phyloP scores from a whole-genome alignment of 2,329 filamentous ascomycete genomes.

The Orbilia javanica region DNA sequence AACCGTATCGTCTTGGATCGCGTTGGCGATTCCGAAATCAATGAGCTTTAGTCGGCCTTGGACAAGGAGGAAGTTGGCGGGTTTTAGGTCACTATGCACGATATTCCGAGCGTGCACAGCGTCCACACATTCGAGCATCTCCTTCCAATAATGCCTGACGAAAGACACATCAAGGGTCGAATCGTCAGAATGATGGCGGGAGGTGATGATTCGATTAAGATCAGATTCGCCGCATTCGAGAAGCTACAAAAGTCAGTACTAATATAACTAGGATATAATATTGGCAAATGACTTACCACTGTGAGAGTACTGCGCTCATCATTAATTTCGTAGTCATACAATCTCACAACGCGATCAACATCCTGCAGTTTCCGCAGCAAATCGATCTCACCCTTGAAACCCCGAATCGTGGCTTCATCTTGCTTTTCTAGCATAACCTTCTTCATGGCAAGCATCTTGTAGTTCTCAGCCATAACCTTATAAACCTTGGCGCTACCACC shows the following conservation, averaged over 20 bases:
- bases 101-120: conserved; percentile 91
- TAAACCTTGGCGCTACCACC: conserved; percentile 96
- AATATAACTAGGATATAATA: not conserved
- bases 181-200: conserved; percentile 78
- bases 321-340: conserved; percentile 95
- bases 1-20: conserved; percentile 95
- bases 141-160: conserved; percentile 98
- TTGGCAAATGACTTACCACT: conserved; percentile 73
- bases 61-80: conserved; percentile 94
- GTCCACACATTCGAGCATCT: conserved; percentile 96
- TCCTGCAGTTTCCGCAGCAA: conserved; percentile 83
- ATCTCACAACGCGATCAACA: conserved; percentile 88
- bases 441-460: conserved; percentile 94
- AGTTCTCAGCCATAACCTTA: conserved; percentile 95
- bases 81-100: conserved; percentile 96
- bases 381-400: conserved; percentile 96
- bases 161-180: conserved; percentile 87
- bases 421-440: conserved; percentile 90
- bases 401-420: conserved; percentile 83
- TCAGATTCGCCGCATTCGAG: conserved; percentile 99
- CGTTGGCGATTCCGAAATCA: conserved; percentile 98
- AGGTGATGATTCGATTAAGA: conserved; percentile 84
- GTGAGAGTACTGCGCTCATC: conserved; percentile 88
- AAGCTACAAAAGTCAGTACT: conserved; percentile 70
- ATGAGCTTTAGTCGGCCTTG: conserved; percentile 93